Evolutionary conservation across 2,329 filamentous ascomycete species (phyloP), one percentile per base, ranked within the genome.

Genomic region (Fusarium kyushuense): DNA sequence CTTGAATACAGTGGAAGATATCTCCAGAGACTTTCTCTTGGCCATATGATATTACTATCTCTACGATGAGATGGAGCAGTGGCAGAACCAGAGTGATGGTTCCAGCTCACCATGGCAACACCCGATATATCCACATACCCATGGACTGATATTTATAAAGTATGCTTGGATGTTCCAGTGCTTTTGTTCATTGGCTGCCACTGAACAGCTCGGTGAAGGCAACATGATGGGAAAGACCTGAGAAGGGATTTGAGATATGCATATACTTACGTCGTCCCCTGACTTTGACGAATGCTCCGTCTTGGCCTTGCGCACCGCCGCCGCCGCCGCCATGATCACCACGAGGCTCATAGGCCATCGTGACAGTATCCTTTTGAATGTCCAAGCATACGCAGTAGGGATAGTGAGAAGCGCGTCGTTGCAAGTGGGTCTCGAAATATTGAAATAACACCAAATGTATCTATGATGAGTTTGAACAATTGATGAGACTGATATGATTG

Each of bases 331-430:
- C 81, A 71, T 82, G 79, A 70, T 85, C 84, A 74, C 84, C 69
- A 66, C 84, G 82, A 76, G 83, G 81, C 80, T 86, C 84, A 75
- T 85, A 86, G 73, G 84, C 82, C 84, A 87, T 87, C 57, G 69
- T 71, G 68, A 71, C 66, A 72, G 63, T 71, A 64, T 54, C 51
- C 65, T 46, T 70, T 63, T 62, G 45, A 61, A 43, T 45, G 33
- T 57, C 59, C 65, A 68, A 63, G 58, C 75, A 76, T 76, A 40
- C 73, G 69, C 65, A 42, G 54, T 60, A 59, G 58, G 42, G 52
- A 25, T 56, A n/a, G 32, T 58, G 56, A 61, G 55, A 59, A 57
- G 49, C 69, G 71, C 71, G 71, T 73, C 62, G 57, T 49, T 58
- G 52, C 33, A 54, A 35, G 59, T 65, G 60, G 54, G 58, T 64